Evolutionary conservation across 2,329 filamentous ascomycete genomes (phyloP).

Genomic region (Neofusicoccum kwambonambiense): DNA sequence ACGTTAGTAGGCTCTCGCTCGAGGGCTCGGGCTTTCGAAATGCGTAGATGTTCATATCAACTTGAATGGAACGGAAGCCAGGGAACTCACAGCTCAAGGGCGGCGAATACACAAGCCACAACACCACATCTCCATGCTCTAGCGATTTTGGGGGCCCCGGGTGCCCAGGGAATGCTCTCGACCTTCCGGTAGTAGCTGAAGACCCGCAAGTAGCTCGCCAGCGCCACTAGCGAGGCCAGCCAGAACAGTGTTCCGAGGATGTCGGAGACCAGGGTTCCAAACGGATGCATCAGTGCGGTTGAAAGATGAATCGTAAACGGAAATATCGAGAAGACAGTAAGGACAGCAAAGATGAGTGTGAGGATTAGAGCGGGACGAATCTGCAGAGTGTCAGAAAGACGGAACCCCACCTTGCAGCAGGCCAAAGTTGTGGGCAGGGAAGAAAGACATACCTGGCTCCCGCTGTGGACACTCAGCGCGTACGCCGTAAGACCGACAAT

Average conservation of each 20-base stretch:
- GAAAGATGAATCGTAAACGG: slow-evolving; percentile 8
- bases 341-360: slow-evolving; percentile 22
- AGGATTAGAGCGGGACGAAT: slow-evolving; percentile 25
- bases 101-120: slow-evolving; percentile 24
- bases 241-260: slow-evolving; percentile 23
- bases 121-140: slow-evolving; percentile 22
- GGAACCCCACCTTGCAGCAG: not conserved
- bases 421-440: not conserved
- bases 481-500: slow-evolving; percentile 29
- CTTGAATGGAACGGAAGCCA: not conserved
- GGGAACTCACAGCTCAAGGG: slow-evolving; percentile 24
- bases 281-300: slow-evolving; percentile 2
- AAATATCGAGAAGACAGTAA: slow-evolving; percentile 26
- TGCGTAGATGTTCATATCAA: too few relatives aligned
- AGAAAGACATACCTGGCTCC: slow-evolving; percentile 22
- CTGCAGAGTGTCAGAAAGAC: slow-evolving; percentile 2
- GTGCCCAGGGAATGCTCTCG: not conserved
- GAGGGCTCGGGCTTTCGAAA: too few relatives aligned
- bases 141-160: not conserved
- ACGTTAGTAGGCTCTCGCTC: not conserved
- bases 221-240: slow-evolving; percentile 24
- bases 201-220: slow-evolving; percentile 25
- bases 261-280: slow-evolving; percentile 21
- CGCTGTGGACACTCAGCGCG: slow-evolving; percentile 12
- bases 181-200: slow-evolving; percentile 14